A percentile compares a stretch with the other conserved stretches of the same genome.
Evolutionary conservation across 176 grass and related monocot genomes (phyloP).

Genomic region (Dendrocalamus sinicus): DNA sequence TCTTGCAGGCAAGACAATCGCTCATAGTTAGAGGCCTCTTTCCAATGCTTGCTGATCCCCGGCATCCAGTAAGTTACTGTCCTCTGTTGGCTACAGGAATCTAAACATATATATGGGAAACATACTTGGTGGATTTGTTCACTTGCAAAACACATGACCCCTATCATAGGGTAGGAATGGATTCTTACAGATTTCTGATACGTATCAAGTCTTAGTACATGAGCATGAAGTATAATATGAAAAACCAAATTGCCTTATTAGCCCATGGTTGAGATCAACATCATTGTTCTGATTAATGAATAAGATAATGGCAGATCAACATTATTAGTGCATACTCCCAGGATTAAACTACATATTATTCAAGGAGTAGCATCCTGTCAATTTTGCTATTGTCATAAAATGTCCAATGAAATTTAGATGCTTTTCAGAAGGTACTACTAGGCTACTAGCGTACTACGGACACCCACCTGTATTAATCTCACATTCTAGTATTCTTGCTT

Average conservation of each 20-base stretch:
- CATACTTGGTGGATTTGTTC: background rate
- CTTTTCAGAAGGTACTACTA: background rate
- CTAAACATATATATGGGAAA: background rate
- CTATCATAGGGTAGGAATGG: background rate
- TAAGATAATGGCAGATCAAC: background rate
- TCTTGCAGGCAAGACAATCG: slow-evolving; percentile 89
- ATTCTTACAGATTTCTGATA: background rate
- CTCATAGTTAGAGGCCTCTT: slow-evolving; percentile 97
- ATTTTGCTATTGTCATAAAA: background rate
- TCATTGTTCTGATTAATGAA: slow-evolving; percentile 6
- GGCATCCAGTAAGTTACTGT: slow-evolving; percentile 82
- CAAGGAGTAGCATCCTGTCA: background rate
- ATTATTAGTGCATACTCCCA: slow-evolving; percentile 4
- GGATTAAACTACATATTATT: background rate
- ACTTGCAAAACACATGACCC: slow-evolving; percentile 23
- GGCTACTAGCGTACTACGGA: background rate
- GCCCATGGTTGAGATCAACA: background rate
- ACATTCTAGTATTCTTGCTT: background rate
- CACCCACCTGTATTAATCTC: background rate
- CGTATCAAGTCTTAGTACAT: background rate
- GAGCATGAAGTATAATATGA: slow-evolving; percentile 10
- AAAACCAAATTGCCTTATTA: background rate
- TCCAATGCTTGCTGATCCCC: slow-evolving; percentile 98
- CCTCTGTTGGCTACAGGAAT: background rate
- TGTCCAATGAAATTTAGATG: background rate